Conservation (phyloP, 331 rosid species). For the Rhamnella rubrinervis region DNA sequence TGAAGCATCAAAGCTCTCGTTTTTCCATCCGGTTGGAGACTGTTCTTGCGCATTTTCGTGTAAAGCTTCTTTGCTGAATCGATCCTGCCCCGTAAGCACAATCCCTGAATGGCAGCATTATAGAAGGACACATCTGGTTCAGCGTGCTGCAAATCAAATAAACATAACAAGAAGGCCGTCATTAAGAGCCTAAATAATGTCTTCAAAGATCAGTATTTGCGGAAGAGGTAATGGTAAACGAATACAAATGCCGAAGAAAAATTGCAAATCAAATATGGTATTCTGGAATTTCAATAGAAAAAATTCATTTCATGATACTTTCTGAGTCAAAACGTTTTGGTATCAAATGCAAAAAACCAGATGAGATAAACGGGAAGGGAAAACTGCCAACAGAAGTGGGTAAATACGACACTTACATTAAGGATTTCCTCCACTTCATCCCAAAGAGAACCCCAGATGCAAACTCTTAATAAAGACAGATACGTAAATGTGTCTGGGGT, state of each 20-base stretch:
- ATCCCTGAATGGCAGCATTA: slow-evolving; percentile 75
- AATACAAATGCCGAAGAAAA: too few species aligned
- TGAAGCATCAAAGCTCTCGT: slow-evolving; percentile 76
- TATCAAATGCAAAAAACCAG: too few species aligned
- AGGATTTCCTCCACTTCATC: slow-evolving; percentile 68
- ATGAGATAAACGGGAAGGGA: neutral
- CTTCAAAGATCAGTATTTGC: neutral
- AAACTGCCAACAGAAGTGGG: neutral
- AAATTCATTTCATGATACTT: too few species aligned
- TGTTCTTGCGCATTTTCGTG: slow-evolving; percentile 46
- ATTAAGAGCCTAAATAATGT: neutral
- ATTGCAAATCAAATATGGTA: too few species aligned
- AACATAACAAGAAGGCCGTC: neutral
- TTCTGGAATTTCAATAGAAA: too few species aligned
- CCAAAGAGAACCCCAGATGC: slow-evolving; percentile 74
- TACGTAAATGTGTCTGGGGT: slow-evolving; percentile 64
- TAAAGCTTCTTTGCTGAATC: slow-evolving; percentile 60
- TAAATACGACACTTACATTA: slow-evolving; percentile 41
- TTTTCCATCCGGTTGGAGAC: slow-evolving; percentile 68
- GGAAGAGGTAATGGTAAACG: too few species aligned
- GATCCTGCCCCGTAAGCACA: slow-evolving; percentile 62
- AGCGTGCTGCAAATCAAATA: slow-evolving; percentile 39
- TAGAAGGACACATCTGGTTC: slow-evolving; percentile 58
- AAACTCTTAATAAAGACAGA: slow-evolving; percentile 61
- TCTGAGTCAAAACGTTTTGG: too few species aligned